Evolutionary conservation across 2,329 filamentous ascomycete genomes (phyloP).

Genomic region (Fusarium duplospermum): DNA sequence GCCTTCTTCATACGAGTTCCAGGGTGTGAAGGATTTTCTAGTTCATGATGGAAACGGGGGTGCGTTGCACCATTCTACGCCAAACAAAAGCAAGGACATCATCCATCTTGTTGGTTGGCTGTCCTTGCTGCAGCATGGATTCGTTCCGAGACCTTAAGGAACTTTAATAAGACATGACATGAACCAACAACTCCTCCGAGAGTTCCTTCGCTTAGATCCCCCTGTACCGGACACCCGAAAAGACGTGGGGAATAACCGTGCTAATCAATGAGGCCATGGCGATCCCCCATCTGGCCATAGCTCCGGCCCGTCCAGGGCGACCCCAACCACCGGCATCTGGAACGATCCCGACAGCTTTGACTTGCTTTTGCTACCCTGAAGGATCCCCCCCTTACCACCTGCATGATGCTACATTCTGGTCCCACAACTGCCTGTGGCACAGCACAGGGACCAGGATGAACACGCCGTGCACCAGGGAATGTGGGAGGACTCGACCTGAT

Average conservation of each 20-base stretch:
- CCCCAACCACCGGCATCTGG: neutral
- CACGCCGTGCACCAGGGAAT: slow-evolving; percentile 6
- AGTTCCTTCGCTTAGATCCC: neutral
- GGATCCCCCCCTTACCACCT: neutral
- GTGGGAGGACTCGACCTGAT: neutral
- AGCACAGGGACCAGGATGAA: slow-evolving; percentile 1
- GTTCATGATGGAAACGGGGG: neutral
- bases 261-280: neutral
- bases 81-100: neutral
- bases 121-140: neutral
- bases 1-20: neutral
- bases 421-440: neutral
- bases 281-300: neutral
- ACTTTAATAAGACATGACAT: neutral
- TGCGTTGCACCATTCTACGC: neutral
- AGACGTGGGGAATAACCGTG: neutral
- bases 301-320: neutral
- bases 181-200: neutral
- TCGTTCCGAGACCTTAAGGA: neutral
- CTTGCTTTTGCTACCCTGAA: neutral
- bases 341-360: neutral
- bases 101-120: neutral
- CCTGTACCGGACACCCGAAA: neutral
- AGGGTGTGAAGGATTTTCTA: neutral
- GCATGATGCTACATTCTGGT: neutral